A percentile compares a stretch with the other conserved stretches of the same genome.
Evolutionary conservation across 345 rosid species (phyloP).

Genomic region (Gossypium arboreum): DNA sequence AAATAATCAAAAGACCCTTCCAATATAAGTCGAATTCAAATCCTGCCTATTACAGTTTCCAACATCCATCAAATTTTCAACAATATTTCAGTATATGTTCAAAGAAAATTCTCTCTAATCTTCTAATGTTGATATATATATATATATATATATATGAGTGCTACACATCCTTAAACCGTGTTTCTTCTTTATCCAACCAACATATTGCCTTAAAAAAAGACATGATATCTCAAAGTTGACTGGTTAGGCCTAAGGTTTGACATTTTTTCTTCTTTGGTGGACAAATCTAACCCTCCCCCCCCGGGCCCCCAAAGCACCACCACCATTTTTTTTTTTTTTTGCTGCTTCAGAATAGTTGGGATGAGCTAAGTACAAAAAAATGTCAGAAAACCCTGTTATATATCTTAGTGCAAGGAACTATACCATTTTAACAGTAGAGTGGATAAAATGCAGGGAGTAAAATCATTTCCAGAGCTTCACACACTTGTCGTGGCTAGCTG

Average conservation of each 20-base stretch:
- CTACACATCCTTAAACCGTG: neutral
- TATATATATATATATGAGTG: no score
- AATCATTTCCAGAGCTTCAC: conserved; percentile 36
- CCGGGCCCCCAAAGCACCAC: no score
- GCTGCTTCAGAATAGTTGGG: conserved; percentile 5
- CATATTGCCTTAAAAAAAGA: neutral
- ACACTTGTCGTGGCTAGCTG: conserved; percentile 25
- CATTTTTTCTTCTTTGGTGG: neutral
- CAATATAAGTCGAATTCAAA: no score
- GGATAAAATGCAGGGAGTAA: neutral
- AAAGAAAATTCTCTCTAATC: no score
- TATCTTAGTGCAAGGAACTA: neutral
- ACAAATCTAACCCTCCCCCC: neutral
- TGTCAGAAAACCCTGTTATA: conserved; percentile 9
- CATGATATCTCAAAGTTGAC: neutral
- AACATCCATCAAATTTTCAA: no score
- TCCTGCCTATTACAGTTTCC: no score
- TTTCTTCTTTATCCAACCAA: neutral
- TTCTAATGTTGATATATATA: no score
- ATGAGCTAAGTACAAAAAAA: conserved; percentile 12
- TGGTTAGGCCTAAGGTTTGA: neutral
- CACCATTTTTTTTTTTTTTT: neutral
- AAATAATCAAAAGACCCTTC: no score
- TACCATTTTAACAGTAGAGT: neutral
- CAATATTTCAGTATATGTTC: no score